These are phyloP conservation scores for Hyphopichia fennica DNA, from an alignment of 1,139 yeast species.

Conservation along the genomic window DNA sequence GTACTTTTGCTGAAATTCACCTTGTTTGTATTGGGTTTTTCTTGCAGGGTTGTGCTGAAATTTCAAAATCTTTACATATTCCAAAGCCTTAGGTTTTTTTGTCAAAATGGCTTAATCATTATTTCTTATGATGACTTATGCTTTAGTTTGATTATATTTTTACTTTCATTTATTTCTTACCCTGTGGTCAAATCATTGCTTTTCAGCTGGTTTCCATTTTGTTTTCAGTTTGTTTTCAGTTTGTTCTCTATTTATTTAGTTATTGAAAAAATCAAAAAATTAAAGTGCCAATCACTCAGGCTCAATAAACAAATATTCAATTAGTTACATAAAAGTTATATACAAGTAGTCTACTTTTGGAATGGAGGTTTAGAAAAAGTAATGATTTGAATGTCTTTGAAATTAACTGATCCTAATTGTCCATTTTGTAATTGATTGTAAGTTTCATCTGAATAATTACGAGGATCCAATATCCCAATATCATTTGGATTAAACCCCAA, in stretches of 20 bases:
- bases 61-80: conserved; percentile 83
- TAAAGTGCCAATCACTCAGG: too few relatives aligned
- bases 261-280: too few relatives aligned
- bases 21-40: conserved; percentile 64
- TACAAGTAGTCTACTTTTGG: not conserved
- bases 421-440: conserved; percentile 29
- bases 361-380: conserved; percentile 17
- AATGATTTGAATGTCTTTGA: conserved; percentile 20
- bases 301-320: not conserved
- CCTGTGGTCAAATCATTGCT: too few relatives aligned
- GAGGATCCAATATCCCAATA: conserved; percentile 44
- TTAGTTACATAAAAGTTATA: not conserved
- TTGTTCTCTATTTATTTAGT: not conserved
- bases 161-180: not conserved
- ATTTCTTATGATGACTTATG: too few relatives aligned
- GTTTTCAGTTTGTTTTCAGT: too few relatives aligned
- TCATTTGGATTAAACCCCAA: conserved; percentile 23
- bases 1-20: conserved; percentile 69
- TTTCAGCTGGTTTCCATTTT: not conserved
- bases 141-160: too few relatives aligned
- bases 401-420: conserved; percentile 21
- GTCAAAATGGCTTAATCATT: not conserved
- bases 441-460: conserved; percentile 26
- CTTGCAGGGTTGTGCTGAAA: conserved; percentile 86
- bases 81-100: conserved; percentile 82